Conservation (phyloP, 1,284 basidiomycete species). For the Ceratobasidium sp. region DNA sequence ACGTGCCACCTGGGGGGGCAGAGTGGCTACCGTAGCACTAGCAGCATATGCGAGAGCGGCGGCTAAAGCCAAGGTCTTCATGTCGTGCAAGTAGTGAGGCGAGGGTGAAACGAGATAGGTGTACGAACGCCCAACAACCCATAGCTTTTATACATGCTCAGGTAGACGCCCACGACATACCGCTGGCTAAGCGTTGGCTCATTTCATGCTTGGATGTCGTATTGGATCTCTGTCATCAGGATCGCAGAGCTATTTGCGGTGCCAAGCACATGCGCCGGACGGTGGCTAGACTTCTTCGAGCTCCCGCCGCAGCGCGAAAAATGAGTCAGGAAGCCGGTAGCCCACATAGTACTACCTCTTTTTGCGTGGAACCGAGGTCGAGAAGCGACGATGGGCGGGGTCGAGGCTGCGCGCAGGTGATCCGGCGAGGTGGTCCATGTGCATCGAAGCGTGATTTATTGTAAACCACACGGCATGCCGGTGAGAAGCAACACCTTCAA, state of each 20-base stretch:
- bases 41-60: neutral
- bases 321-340: too few species aligned
- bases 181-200: neutral
- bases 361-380: neutral
- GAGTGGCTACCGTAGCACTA: neutral
- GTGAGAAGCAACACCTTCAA: too few species aligned
- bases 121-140: neutral
- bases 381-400: neutral
- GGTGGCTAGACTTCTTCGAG: too few species aligned
- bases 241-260: too few species aligned
- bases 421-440: constrained; percentile 7
- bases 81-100: neutral
- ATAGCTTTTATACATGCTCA: neutral
- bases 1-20: constrained; percentile 2
- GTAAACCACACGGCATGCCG: too few species aligned
- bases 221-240: too few species aligned
- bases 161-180: neutral
- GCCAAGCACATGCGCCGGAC: too few species aligned
- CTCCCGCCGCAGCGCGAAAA: too few species aligned
- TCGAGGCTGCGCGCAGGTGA: neutral
- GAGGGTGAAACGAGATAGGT: neutral
- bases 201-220: too few species aligned
- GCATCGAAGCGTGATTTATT: neutral
- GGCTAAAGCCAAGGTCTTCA: constrained; percentile 14
- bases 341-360: too few species aligned